phyloP scores from a whole-genome alignment of 176 grass and related monocot species.

The Pharus latifolius region DNA sequence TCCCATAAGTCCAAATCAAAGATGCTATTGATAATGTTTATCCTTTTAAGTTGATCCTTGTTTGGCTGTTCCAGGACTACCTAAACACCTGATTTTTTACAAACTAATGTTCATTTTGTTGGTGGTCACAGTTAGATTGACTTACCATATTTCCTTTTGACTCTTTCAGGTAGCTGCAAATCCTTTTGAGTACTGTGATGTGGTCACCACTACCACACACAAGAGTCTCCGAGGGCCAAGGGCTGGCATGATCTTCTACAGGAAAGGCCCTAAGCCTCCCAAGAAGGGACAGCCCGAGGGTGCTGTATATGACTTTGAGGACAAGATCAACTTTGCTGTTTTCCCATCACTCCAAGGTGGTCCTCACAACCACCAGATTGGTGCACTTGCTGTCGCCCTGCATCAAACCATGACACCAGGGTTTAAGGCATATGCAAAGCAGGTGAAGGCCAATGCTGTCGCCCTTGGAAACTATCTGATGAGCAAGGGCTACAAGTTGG shows the following conservation, averaged over 20 bases:
- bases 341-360: constrained; percentile 99
- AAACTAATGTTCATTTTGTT: neutral
- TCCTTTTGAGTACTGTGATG: constrained; percentile 88
- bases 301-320: constrained; percentile 87
- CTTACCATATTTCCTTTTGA: neutral
- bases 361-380: constrained; percentile 98
- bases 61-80: neutral
- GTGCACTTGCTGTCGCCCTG: constrained; percentile 84
- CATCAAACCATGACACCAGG: constrained; percentile 69
- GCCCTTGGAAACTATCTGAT: constrained; percentile 89
- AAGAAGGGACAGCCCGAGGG: constrained; percentile 96
- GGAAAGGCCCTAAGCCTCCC: constrained; percentile 91
- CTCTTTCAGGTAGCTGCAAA: constrained; percentile 79
- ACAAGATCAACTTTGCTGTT: constrained; percentile 88
- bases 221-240: constrained; percentile 90
- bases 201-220: constrained; percentile 96
- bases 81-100: neutral
- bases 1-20: neutral
- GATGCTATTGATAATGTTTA: neutral
- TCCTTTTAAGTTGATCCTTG: neutral
- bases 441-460: constrained; percentile 89
- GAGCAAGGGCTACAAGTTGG: constrained; percentile 98
- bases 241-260: constrained; percentile 98
- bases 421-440: constrained; percentile 93
- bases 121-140: no score